Base-by-base conservation (phyloP, 2,329 filamentous ascomycete genomes). In the Neocucurbitaria cava region DNA sequence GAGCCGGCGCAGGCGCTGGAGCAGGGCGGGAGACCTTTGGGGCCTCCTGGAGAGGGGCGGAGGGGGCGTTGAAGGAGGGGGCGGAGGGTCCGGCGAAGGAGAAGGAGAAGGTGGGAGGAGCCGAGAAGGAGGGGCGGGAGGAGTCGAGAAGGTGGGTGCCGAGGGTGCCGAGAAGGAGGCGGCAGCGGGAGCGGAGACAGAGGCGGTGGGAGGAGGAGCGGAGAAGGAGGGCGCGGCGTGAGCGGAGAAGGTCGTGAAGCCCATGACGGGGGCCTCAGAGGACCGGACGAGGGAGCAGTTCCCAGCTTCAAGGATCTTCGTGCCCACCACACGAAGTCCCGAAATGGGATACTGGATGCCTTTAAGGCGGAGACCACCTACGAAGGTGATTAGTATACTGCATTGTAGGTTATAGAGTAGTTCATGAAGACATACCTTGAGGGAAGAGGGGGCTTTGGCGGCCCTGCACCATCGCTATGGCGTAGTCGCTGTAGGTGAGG, bases 311-410 rank as follows among this genome's bases (percentile, higher is more conserved):
- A 54, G 18, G 35, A 50, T 24, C 15, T 33, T 38, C 10, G 42
- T 31, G 36, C 46, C 46, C 9, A 54, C 42, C 11, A 49, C 20
- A 11, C 51, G 40, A 10, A 49, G 33, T 23, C 51, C 46, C 26
- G 51, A 45, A 5, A 54, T 41, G 18, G 41, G 41, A 17, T 49
- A 54, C 13, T 39, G 41, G 42, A 54, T 42, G 28, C 46, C 46
- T 18, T n/a, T 30, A 9, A 54, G 33, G 20, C 52, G 31, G 2
- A 54, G 36, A 9, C 46, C 46, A 30, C 31, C 52, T 49, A n/a
- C 13, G 10, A 35, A 15, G 26, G 8, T 4, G 28, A 15, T 40
- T 46, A 42, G 13, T 11, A 35, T 33, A 21, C 18, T 40, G 33
- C 18, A 28, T 23, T 35, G 35, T 8, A 23, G 24, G 33, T 9